Conservation (phyloP, 2,329 filamentous ascomycete species). For the Fusarium sp. region DNA sequence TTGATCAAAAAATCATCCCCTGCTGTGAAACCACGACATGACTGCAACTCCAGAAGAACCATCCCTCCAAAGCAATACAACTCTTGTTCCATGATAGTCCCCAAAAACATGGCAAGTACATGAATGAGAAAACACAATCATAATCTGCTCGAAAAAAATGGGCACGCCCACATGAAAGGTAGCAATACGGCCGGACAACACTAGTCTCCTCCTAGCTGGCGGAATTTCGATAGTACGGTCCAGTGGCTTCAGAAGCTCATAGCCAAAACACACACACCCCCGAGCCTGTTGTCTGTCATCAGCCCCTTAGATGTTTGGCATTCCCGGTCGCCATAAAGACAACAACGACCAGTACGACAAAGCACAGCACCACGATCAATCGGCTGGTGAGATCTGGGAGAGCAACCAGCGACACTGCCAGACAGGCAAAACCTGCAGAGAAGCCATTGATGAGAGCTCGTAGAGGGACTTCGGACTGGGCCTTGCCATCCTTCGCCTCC, state of each 20-base stretch:
- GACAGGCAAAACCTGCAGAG: constrained; percentile 25
- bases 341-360: constrained; percentile 20
- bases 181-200: background rate
- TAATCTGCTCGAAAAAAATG: background rate
- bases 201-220: background rate
- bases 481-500: background rate
- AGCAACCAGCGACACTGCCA: constrained; percentile 21
- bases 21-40: background rate
- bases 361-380: constrained; percentile 23
- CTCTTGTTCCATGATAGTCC: background rate
- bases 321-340: constrained; percentile 27
- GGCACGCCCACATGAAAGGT: background rate
- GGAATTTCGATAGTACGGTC: background rate
- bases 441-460: constrained; percentile 23
- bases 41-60: background rate
- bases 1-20: background rate
- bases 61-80: background rate
- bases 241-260: background rate
- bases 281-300: background rate
- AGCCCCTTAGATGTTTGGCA: constrained; percentile 18
- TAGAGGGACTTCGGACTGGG: constrained; percentile 8
- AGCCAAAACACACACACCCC: background rate
- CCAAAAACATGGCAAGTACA: background rate
- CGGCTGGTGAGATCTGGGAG: constrained; percentile 30
- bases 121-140: background rate